These are phyloP conservation scores for Plectosphaerella sp. DNA, from an alignment of 2,329 filamentous ascomycete genomes.

Conservation along the genomic window DNA sequence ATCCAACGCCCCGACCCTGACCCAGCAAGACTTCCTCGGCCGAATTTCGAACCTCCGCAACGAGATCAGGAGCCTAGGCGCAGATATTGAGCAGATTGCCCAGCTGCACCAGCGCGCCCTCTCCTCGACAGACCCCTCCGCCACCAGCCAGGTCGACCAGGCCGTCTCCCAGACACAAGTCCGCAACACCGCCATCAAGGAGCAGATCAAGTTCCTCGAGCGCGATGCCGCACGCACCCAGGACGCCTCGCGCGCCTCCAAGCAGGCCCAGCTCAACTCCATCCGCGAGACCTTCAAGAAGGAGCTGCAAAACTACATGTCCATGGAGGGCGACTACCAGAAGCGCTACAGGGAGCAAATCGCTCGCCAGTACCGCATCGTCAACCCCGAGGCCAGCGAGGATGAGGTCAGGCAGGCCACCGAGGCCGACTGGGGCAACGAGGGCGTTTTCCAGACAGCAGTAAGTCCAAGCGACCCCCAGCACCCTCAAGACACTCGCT, in stretches of 20 bases:
- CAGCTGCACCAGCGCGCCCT: constrained; percentile 69
- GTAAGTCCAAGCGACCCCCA: constrained; percentile 44
- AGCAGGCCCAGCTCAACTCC: constrained; percentile 64
- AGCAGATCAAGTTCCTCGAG: constrained; percentile 74
- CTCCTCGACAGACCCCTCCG: constrained; percentile 55
- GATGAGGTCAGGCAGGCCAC: constrained; percentile 65
- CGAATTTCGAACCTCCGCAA: constrained; percentile 63
- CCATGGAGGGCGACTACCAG: constrained; percentile 67
- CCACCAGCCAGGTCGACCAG: constrained; percentile 57
- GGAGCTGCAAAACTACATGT: constrained; percentile 65
- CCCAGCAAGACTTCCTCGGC: constrained; percentile 63
- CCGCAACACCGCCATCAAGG: constrained; percentile 71
- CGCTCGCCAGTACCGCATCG: constrained; percentile 74
- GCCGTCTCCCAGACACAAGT: constrained; percentile 66
- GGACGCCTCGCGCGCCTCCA: constrained; percentile 57
- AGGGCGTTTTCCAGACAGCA: constrained; percentile 78
- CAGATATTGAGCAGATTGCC: constrained; percentile 63
- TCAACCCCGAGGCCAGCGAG: constrained; percentile 75
- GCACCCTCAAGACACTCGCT: not conserved
- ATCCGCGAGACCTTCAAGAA: constrained; percentile 70
- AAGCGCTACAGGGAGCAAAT: constrained; percentile 73
- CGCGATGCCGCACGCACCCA: constrained; percentile 61
- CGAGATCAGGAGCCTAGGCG: constrained; percentile 63
- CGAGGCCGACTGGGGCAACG: constrained; percentile 68
- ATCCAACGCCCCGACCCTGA: constrained; percentile 32